Percentiles rank a stretch among this genome's conserved stretches.
phyloP scores from a whole-genome alignment of 164 flowering plant genomes.

The Chloranthus sessilifolius region DNA sequence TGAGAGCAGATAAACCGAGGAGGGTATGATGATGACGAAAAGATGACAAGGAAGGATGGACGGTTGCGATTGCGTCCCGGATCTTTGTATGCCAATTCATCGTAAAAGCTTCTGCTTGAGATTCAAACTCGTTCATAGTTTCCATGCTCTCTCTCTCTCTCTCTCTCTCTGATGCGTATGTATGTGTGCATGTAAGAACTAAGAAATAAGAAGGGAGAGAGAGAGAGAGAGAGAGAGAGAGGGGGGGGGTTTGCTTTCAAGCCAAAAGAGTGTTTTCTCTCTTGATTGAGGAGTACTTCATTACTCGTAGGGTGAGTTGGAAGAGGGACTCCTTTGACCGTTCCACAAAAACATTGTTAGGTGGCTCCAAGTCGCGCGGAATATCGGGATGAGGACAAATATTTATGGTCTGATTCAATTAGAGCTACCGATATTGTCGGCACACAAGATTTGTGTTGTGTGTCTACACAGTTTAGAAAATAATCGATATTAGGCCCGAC shows the following conservation, averaged over 20 bases:
- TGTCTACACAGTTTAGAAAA: too few relatives aligned
- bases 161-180: not conserved
- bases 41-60: not conserved
- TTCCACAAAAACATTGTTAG: too few relatives aligned
- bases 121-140: slow-evolving; percentile 21
- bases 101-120: not conserved
- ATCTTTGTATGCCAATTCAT: slow-evolving; percentile 9
- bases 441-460: too few relatives aligned
- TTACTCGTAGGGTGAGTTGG: too few relatives aligned
- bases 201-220: not conserved
- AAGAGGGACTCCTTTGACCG: too few relatives aligned
- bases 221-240: not conserved
- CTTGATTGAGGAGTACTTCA: too few relatives aligned
- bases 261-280: not conserved
- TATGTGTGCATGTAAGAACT: not conserved
- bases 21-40: slow-evolving; percentile 2
- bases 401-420: too few relatives aligned
- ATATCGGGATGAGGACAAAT: too few relatives aligned
- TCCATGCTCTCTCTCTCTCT: not conserved
- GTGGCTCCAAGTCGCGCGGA: too few relatives aligned
- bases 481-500: too few relatives aligned
- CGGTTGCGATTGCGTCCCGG: slow-evolving; percentile 10
- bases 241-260: not conserved
- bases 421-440: too few relatives aligned
- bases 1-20: slow-evolving; percentile 23